Percentiles rank a stretch among this genome's conserved stretches.
Evolutionary conservation across 805 yeast species (phyloP).

Genomic region (Lipomyces yamadae): DNA sequence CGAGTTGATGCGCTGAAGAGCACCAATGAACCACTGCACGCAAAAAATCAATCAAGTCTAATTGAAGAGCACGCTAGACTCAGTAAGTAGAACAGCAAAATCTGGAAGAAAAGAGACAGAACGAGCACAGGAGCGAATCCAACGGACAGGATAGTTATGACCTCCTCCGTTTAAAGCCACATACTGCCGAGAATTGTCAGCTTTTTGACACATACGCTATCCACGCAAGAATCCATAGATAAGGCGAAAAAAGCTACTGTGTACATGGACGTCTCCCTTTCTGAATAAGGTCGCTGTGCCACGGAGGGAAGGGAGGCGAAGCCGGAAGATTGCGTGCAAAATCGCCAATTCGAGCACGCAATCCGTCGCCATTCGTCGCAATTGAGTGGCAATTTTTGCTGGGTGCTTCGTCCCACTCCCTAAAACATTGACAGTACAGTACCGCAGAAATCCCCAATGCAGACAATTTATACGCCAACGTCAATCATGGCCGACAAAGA

Average conservation of each 20-base stretch:
- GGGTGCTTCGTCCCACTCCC: neutral
- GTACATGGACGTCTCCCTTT: neutral
- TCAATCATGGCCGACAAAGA: constrained; percentile 1
- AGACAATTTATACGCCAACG: neutral
- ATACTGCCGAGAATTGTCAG: neutral
- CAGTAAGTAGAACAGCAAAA: neutral
- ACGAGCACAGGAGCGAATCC: neutral
- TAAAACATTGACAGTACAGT: neutral
- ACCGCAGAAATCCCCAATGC: neutral
- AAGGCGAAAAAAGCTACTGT: neutral
- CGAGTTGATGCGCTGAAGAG: constrained; percentile 1
- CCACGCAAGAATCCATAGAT: neutral
- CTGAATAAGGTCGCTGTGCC: neutral
- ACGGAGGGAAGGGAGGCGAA: neutral
- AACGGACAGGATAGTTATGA: neutral
- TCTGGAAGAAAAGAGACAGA: neutral
- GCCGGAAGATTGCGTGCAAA: neutral
- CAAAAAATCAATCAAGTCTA: neutral
- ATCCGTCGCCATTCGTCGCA: neutral
- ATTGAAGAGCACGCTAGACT: neutral
- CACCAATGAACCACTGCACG: neutral
- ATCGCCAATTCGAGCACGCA: neutral
- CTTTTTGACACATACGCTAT: neutral
- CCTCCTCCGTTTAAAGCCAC: neutral
- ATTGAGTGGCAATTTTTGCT: neutral